These are phyloP conservation scores for Cavenderia fasciculata DNA, from an alignment of 78 protist species.

Conservation along the genomic window DNA sequence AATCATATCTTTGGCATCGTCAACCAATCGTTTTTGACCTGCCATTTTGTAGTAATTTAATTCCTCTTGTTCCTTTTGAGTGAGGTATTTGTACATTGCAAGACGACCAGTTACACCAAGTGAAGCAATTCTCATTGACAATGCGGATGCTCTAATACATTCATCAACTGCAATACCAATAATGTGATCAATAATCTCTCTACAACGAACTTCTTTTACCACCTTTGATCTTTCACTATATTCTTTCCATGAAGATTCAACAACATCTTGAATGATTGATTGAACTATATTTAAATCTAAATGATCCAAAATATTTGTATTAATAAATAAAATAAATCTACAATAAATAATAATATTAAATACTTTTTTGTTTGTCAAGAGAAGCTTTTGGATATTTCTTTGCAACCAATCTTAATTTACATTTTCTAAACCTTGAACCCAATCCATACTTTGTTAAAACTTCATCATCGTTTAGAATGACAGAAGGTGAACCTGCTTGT, in stretches of 20 bases:
- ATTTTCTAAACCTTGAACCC: conserved; percentile 36
- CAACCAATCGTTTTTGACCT: conserved; percentile 7
- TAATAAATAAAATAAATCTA: not conserved
- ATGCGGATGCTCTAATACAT: conserved; percentile 32
- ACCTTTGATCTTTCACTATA: conserved; percentile 1
- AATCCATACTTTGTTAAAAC: conserved; percentile 23
- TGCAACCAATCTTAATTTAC: conserved; percentile 37
- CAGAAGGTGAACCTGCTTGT: not conserved
- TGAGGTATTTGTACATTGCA: conserved; percentile 29
- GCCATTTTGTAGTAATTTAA: conserved; percentile 14
- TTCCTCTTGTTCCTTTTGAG: conserved; percentile 63
- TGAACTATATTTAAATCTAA: conserved; percentile 3
- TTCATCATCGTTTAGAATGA: conserved; percentile 16
- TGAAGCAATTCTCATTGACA: conserved; percentile 49
- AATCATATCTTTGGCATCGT: conserved; percentile 38
- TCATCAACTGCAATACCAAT: conserved; percentile 14
- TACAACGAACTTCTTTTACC: not conserved
- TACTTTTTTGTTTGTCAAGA: conserved; percentile 32
- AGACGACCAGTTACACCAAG: not conserved
- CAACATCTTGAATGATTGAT: conserved; percentile 34
- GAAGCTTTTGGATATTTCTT: conserved; percentile 60
- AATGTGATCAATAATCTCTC: conserved; percentile 5
- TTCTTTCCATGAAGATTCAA: conserved; percentile 26
- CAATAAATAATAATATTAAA: not conserved
- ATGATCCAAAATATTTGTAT: not conserved